phyloP scores from a whole-genome alignment of 768 basidiomycete species.

The Mycena vulgaris region DNA sequence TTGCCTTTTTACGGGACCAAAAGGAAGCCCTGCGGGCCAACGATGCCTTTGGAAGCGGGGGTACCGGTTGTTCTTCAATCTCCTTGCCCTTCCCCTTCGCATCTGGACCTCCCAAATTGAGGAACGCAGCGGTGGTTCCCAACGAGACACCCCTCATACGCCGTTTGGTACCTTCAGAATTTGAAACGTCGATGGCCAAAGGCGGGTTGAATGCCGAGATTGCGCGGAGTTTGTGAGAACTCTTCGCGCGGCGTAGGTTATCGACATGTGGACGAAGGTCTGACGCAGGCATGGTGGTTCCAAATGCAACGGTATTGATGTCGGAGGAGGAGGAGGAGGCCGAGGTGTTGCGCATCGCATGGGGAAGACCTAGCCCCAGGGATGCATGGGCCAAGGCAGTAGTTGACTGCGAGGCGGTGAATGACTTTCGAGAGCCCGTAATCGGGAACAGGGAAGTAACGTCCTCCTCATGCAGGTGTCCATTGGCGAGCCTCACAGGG shows the following conservation, averaged over 20 bases:
- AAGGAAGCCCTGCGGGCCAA: constrained; percentile 76
- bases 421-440: constrained; percentile 31
- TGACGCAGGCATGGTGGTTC: constrained; percentile 40
- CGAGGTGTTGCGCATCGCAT: constrained; percentile 61
- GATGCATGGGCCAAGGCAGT: constrained; percentile 69
- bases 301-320: constrained; percentile 65
- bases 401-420: constrained; percentile 46
- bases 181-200: constrained; percentile 26
- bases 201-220: constrained; percentile 41
- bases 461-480: constrained; percentile 31
- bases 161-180: constrained; percentile 39
- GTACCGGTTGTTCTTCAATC: constrained; percentile 43
- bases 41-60: constrained; percentile 53
- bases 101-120: constrained; percentile 53
- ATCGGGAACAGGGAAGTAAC: constrained; percentile 22
- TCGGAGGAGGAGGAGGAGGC: constrained; percentile 62
- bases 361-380: constrained; percentile 72
- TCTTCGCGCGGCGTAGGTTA: constrained; percentile 66
- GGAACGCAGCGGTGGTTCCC: constrained; percentile 57
- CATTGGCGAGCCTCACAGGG: constrained; percentile 23
- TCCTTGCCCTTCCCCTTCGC: constrained; percentile 65
- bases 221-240: constrained; percentile 60
- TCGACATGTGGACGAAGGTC: constrained; percentile 40
- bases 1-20: constrained; percentile 70
- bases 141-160: constrained; percentile 73